phyloP scores from a whole-genome alignment of 306 rosid species.

The Abrus precatorius region DNA sequence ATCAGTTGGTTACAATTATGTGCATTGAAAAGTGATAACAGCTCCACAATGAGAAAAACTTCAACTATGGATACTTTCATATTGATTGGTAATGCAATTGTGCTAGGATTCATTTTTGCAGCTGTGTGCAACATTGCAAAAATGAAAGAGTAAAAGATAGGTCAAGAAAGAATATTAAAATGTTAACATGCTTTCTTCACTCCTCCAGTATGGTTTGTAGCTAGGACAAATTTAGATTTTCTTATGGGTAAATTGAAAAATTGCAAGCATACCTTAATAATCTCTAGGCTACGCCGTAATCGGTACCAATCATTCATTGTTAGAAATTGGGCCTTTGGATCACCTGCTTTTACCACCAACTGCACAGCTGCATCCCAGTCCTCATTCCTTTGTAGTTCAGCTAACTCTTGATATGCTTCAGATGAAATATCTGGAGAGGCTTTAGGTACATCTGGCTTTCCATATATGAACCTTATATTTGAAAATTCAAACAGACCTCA shows the following conservation, averaged over 20 bases:
- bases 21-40: conserved; percentile 30
- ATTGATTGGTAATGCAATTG: conserved; percentile 16
- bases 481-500: conserved; percentile 38
- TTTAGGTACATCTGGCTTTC: conserved; percentile 95
- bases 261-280: conserved; percentile 70
- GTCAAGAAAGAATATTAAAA: conserved; percentile 33
- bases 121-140: neutral
- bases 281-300: conserved; percentile 88
- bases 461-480: conserved; percentile 78
- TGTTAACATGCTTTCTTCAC: conserved; percentile 10
- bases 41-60: conserved; percentile 25
- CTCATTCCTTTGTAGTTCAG: conserved; percentile 66
- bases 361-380: conserved; percentile 92
- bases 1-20: conserved; percentile 31
- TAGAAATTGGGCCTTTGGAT: conserved; percentile 73
- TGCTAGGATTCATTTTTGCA: conserved; percentile 33
- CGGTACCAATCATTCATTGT: conserved; percentile 88
- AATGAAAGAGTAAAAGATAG: conserved; percentile 26
- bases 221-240: conserved; percentile 28
- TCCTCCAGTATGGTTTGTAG: conserved; percentile 20
- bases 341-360: conserved; percentile 89
- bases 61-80: conserved; percentile 4
- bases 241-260: conserved; percentile 29
- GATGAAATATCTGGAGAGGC: conserved; percentile 73
- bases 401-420: conserved; percentile 69